Conservation (phyloP, 78 protist species). For the Dictyostelium brefeldianum region DNA sequence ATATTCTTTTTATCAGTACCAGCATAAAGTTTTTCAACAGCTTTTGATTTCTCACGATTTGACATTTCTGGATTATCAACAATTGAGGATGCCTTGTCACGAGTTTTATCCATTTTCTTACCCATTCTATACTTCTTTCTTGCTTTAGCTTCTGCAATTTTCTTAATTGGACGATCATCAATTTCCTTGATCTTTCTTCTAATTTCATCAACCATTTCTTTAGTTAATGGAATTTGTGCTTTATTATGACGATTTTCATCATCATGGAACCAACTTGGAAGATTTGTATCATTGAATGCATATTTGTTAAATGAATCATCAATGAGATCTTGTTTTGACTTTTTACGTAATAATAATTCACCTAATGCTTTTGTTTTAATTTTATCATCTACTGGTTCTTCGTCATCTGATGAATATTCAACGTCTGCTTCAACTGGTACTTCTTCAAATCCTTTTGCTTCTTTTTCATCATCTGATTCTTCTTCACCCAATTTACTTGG, state of each 20-base stretch:
- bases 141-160: constrained; percentile 96
- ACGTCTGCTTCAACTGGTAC: constrained; percentile 67
- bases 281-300: constrained; percentile 83
- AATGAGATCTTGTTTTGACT: constrained; percentile 67
- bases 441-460: constrained; percentile 12
- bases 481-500: constrained; percentile 15
- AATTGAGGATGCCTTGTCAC: constrained; percentile 57
- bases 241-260: constrained; percentile 85
- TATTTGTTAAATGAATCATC: constrained; percentile 92
- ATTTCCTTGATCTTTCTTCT: constrained; percentile 84
- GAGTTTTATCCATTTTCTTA: constrained; percentile 75
- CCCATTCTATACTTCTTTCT: constrained; percentile 80
- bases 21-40: constrained; percentile 60
- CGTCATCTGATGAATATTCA: constrained; percentile 44
- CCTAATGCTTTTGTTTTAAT: constrained; percentile 89
- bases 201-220: constrained; percentile 84
- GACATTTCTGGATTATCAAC: constrained; percentile 80
- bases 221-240: constrained; percentile 89
- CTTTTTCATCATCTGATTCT: background rate
- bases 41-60: constrained; percentile 64
- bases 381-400: constrained; percentile 25
- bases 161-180: constrained; percentile 93
- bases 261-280: constrained; percentile 93
- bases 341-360: constrained; percentile 73
- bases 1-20: constrained; percentile 10